Evolutionary conservation across 495 filamentous ascomycete species (phyloP).

Genomic region (Penicillium odoratum): DNA sequence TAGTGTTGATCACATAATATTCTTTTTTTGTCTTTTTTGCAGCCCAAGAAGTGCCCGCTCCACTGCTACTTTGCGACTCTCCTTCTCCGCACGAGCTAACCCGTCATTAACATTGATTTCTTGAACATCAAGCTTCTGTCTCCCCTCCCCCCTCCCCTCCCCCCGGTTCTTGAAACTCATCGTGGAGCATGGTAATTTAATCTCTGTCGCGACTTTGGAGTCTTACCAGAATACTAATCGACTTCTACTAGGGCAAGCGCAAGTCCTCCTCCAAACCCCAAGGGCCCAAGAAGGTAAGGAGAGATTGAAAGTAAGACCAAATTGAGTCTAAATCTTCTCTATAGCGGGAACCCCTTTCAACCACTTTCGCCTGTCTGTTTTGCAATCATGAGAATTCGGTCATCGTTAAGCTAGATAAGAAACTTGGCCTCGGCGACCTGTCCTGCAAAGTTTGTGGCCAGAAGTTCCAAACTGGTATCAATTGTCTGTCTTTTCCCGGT

Average conservation of each 20-base stretch:
- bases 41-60: background rate
- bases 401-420: conserved; percentile 86
- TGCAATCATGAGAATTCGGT: conserved; percentile 97
- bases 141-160: background rate
- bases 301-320: background rate
- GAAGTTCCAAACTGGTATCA: conserved; percentile 86
- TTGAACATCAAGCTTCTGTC: background rate
- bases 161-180: background rate
- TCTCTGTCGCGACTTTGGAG: background rate
- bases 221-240: background rate
- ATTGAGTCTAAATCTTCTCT: background rate
- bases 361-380: conserved; percentile 91
- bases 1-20: background rate
- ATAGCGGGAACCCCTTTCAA: conserved; percentile 84
- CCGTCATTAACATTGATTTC: background rate
- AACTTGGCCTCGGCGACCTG: conserved; percentile 76
- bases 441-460: conserved; percentile 93
- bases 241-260: conserved; percentile 71
- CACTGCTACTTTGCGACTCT: background rate
- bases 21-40: background rate
- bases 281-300: conserved; percentile 74
- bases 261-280: conserved; percentile 84
- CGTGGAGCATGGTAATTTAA: conserved; percentile 10
- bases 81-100: conserved; percentile 9
- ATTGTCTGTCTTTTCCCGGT: conserved; percentile 63